These are phyloP conservation scores for Torrubiella hemipterigena DNA, from an alignment of 2,329 filamentous ascomycete genomes.

Conservation along the genomic window DNA sequence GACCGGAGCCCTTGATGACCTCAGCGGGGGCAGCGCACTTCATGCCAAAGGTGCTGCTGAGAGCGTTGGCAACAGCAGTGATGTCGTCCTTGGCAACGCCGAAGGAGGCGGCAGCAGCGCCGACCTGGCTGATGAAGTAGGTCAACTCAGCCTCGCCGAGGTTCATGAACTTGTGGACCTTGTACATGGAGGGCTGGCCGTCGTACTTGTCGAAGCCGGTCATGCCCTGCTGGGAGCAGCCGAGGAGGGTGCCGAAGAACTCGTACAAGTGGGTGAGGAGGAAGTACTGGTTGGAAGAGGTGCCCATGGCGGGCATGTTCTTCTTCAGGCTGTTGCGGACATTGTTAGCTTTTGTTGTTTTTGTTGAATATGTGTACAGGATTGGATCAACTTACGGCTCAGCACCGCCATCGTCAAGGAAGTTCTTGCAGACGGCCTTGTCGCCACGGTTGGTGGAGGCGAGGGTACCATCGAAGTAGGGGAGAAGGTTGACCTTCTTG, in stretches of 20 bases:
- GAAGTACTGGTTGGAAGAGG: slow-evolving; percentile 40
- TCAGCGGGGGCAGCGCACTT: slow-evolving; percentile 34
- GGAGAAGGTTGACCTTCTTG: slow-evolving; percentile 40
- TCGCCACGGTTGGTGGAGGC: slow-evolving; percentile 40
- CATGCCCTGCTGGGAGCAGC: slow-evolving; percentile 38
- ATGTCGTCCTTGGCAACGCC: slow-evolving; percentile 44
- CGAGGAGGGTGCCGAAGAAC: slow-evolving; percentile 47
- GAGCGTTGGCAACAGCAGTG: slow-evolving; percentile 30
- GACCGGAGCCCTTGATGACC: slow-evolving; percentile 30
- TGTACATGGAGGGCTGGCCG: slow-evolving; percentile 33
- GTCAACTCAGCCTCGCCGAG: slow-evolving; percentile 36
- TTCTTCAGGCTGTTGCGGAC: slow-evolving; percentile 29
- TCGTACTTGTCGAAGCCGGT: slow-evolving; percentile 36
- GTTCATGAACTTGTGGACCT: slow-evolving; percentile 49
- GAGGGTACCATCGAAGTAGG: slow-evolving; percentile 46
- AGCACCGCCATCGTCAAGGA: slow-evolving; percentile 47
- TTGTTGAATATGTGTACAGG: too few species aligned
- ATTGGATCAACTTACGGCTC: too few species aligned
- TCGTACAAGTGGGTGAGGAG: slow-evolving; percentile 51
- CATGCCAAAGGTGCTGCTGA: slow-evolving; percentile 38
- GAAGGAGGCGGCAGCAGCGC: slow-evolving; percentile 42
- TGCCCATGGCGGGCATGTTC: slow-evolving; percentile 40
- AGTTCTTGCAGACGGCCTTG: slow-evolving; percentile 39
- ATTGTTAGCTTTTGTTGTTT: too few species aligned
- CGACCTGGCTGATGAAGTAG: slow-evolving; percentile 50